Base-by-base conservation (phyloP, 768 basidiomycete species). In the Boletus sp. region DNA sequence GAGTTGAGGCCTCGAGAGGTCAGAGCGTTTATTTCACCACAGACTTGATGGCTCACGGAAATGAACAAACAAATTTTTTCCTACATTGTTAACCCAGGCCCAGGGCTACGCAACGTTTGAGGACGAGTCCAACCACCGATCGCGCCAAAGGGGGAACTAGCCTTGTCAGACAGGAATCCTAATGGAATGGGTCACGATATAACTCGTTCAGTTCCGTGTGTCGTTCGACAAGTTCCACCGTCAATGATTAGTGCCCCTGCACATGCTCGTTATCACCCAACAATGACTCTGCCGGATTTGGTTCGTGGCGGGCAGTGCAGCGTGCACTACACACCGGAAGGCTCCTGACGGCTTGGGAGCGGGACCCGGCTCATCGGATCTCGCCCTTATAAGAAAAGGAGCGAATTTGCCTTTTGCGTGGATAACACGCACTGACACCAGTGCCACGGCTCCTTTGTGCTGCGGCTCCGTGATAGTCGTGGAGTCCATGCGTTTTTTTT, bases 271-370 rank as follows among this genome's bases (percentile, higher is more conserved):
- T 67, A 64, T 65, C 65, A 32, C 32, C 37, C 44, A 49, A 57
- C 51, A 60, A 68, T 46, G 64, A 63, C 55, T 52, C 66, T 52
- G 45, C 66, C 66, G 57, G 53, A 53, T 68, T 44, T 49, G 61
- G 64, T 50, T 68, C 61, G 57, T 28, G 15, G 37, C 37, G 29
- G 57, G 58, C 50, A 58, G 52, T 68, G 64, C 57, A 41, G 47
- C 50, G 15, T 54, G 48, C 50, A 41, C 32, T 70, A 48, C 75
- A 44, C 56, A 87, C 84, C 83, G 52, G 55, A 39, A 47, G 60
- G 52, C 93, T 92, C 81, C 85, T 87, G 57, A 53, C 89, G 87
- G 39, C 89, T 92, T 10, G 90, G 88, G 47, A 52, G 92, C 84
- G 28, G 90, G 35, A 52, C 42, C 54, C 65, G 52, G 73, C 86